Base-by-base conservation (phyloP, 495 filamentous ascomycete genomes). In the Polyplosphaeria fusca region DNA sequence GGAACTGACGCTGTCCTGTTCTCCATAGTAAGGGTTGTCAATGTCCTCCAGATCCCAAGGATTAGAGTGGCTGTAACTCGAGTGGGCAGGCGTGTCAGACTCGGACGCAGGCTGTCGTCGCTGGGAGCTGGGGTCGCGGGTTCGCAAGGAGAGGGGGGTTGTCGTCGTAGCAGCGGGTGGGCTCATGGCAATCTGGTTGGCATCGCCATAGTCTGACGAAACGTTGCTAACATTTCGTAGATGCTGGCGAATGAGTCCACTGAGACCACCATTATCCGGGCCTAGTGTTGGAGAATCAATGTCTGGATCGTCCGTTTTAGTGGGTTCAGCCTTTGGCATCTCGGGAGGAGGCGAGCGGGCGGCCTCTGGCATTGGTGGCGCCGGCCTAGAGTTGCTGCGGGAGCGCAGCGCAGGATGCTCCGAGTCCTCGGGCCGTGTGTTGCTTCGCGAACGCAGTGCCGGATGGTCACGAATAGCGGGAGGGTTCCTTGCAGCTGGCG, bases 161-260 rank as follows among this genome's bases (percentile, higher is more conserved):
- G 44, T 47, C 19, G 53, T 14, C 25, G 38, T 12, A 13, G 48
- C 22, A 25, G 59, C 27, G 5, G 64, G 41, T 20, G 59, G 52
- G 19, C 46, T 51, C 39, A 39, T 51, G 27, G 27, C 30, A 18
- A 47, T 55, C 19, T 55, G 50, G 24, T 46, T 45, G 22, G 72
- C 71, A 9, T 74, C 73, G 32, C 77, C 83, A 67, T 84, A 88
- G 40, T 93, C 77, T 0, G 90, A 92, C 20, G 91, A 96, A 37
- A 79, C 75, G 50, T 85, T 85, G 71, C 93, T 97, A 47, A 86
- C 82, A 13, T 81, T 81, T 20, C 93, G 86, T 13, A 99, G 77
- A 71, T 97, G 94, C 52, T 90, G 84, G 26, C 86, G 85, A 32
- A 96, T 84, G 70, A 96, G 79, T 18, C 87, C 87, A 65, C 84